phyloP scores from a whole-genome alignment of 768 basidiomycete genomes.

The Plicaturopsis crispa region DNA sequence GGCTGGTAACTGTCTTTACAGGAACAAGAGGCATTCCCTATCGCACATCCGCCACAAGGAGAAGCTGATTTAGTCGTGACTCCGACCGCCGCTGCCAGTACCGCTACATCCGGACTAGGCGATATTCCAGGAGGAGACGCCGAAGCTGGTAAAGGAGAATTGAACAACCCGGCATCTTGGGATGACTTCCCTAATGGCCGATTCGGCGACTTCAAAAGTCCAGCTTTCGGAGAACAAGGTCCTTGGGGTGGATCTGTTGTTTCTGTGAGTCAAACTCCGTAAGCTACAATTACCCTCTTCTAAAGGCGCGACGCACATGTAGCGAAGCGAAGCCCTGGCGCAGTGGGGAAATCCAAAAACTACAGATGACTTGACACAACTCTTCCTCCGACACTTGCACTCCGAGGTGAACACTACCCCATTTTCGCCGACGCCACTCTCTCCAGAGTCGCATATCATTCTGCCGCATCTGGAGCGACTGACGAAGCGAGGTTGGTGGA shows the following conservation, averaged over 20 bases:
- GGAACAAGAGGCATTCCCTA: too few relatives aligned
- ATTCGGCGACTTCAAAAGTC: constrained; percentile 96
- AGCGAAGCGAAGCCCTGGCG: constrained; percentile 57
- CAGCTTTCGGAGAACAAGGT: constrained; percentile 81
- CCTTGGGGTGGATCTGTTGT: constrained; percentile 69
- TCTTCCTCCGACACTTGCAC: constrained; percentile 79
- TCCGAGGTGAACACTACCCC: constrained; percentile 73
- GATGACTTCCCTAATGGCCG: constrained; percentile 98
- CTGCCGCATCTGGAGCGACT: constrained; percentile 69
- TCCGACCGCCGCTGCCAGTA: constrained; percentile 54
- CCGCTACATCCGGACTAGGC: constrained; percentile 51
- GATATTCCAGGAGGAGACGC: constrained; percentile 37
- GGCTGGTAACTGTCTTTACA: too few relatives aligned
- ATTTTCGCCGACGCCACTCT: constrained; percentile 80
- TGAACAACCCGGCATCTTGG: constrained; percentile 75
- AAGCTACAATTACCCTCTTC: not conserved
- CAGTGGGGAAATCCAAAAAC: constrained; percentile 74
- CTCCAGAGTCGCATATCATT: constrained; percentile 75
- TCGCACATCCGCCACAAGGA: constrained; percentile 19
- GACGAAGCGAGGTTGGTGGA: constrained; percentile 85
- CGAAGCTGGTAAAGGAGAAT: constrained; percentile 64
- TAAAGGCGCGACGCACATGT: too few relatives aligned
- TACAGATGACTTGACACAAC: constrained; percentile 58
- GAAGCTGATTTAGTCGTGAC: constrained; percentile 45
- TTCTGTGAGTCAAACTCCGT: constrained; percentile 30